phyloP scores from a whole-genome alignment of 495 filamentous ascomycete species.

The Penicillium samsonianum region DNA sequence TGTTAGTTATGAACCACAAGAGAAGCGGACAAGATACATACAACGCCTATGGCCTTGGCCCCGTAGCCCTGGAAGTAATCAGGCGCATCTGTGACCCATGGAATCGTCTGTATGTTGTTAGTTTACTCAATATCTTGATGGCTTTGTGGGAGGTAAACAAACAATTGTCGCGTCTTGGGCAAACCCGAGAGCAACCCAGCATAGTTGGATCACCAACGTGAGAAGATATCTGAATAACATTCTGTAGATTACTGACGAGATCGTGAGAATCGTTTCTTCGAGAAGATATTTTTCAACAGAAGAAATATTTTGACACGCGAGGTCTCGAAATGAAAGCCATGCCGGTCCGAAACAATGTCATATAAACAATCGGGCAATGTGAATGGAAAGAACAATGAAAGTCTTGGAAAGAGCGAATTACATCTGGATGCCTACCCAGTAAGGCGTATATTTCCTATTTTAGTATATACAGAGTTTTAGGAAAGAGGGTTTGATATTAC shows the following conservation, averaged over 20 bases:
- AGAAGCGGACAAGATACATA: neutral
- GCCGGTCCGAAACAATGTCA: neutral
- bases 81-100: conserved; percentile 4
- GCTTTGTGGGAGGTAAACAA: neutral
- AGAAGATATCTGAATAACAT: conserved; percentile 4
- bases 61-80: conserved; percentile 14
- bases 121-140: neutral
- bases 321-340: neutral
- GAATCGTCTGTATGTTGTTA: conserved; percentile 7
- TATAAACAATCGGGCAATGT: neutral
- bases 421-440: neutral
- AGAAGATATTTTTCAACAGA: neutral
- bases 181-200: conserved; percentile 2
- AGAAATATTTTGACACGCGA: neutral
- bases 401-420: neutral
- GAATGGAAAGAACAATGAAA: neutral
- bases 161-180: conserved; percentile 4
- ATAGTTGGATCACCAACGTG: neutral
- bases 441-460: neutral
- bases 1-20: neutral
- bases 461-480: neutral
- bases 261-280: neutral
- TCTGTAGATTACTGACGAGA: neutral
- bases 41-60: neutral
- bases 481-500: neutral